Evolutionary conservation across 2,329 filamentous ascomycete genomes (phyloP), one percentile per base, ranked within the genome.

Genomic region (Aurifilum marmelostoma): DNA sequence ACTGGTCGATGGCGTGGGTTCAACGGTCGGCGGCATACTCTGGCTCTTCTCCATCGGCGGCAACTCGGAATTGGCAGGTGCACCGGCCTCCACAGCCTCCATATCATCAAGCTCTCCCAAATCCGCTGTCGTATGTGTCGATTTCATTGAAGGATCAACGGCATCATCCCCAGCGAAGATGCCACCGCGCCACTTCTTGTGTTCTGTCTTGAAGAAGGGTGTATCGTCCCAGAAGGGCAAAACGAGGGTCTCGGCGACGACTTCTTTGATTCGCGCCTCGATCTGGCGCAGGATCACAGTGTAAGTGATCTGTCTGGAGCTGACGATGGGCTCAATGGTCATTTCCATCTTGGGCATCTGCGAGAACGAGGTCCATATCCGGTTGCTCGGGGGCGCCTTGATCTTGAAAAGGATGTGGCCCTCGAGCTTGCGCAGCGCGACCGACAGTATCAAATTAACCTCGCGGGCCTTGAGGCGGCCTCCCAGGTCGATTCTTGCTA

Each of bases 151-250:
- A 50, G 76, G 74, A 34, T 80, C 78, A 2, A 85, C 81, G 1
- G 79, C 81, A 71, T 85, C 82, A 61, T 89, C 87, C 37, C 84
- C 84, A 41, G 86, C 84, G 75, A 89, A 99, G 27, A 98, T 91
- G 0, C 96, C 96, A 14, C 95, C 96, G 73, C 96, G 87, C 84
- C 93, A 94, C 27, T 83, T 81, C 77, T 97, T 93, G 68, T 88
- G 83, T 67, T 90, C 85, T 0, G 94, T 98, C 74, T 92, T 89
- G 76, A 93, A 91, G 79, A 99, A 98, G 0, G 96, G 94, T 32
- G 93, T 87, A 77, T 99, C 96, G 73, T 99, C 96, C 95, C 96
- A 99, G 76, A 97, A 97, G 0, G 96, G 96, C 67, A 91, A 84
- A 2, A 99, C 96, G 27, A 98, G 79, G 1, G 94, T 97, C 80